Conservation (phyloP, 768 basidiomycete genomes). For the Collybia mongolica region DNA sequence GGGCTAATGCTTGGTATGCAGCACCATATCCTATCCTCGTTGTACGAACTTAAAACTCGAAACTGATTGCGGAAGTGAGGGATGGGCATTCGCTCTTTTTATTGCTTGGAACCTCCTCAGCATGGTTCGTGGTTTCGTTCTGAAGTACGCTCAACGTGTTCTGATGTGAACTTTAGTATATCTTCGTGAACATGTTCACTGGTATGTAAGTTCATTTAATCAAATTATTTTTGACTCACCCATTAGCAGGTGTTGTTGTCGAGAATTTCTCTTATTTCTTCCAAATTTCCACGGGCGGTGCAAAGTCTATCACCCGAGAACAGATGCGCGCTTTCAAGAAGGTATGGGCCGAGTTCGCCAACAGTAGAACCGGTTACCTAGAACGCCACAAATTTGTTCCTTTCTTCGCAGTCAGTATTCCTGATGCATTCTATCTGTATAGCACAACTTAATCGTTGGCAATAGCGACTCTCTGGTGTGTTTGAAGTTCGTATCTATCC, state of each 20-base stretch:
- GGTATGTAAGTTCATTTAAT: constrained; percentile 38
- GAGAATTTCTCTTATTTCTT: constrained; percentile 97
- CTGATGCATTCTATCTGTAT: background rate
- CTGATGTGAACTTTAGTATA: constrained; percentile 56
- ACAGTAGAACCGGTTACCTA: constrained; percentile 75
- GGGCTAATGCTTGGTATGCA: constrained; percentile 27
- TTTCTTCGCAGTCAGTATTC: constrained; percentile 74
- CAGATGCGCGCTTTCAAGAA: constrained; percentile 96
- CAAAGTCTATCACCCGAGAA: constrained; percentile 79
- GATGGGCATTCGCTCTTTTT: constrained; percentile 85
- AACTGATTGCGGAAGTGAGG: constrained; percentile 85
- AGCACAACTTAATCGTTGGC: background rate
- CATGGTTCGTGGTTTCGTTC: constrained; percentile 65
- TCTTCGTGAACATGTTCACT: constrained; percentile 95
- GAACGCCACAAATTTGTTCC: constrained; percentile 66
- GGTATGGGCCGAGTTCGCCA: constrained; percentile 85
- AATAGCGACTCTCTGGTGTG: constrained; percentile 76
- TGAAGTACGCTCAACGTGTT: background rate
- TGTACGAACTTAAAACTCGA: constrained; percentile 69
- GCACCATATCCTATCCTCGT: constrained; percentile 73
- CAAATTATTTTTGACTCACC: background rate
- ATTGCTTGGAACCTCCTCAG: constrained; percentile 94
- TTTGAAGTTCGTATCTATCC: constrained; percentile 91
- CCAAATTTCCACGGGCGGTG: constrained; percentile 79
- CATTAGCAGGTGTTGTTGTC: constrained; percentile 73